Evolutionary conservation across 192 early-diverging fungal species (phyloP).

Genomic region (Backusella luteola): DNA sequence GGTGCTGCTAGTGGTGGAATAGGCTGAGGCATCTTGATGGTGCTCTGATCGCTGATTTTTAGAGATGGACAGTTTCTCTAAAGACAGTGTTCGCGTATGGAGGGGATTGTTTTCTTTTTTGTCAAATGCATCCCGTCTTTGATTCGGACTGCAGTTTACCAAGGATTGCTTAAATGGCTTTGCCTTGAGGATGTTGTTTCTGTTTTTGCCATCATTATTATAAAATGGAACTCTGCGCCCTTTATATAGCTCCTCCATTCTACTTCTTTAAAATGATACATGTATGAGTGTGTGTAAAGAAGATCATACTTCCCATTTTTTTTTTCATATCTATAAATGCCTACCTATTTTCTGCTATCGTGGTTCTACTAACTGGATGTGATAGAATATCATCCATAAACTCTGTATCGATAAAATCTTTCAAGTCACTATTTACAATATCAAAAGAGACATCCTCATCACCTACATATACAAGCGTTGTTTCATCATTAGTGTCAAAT

Average conservation of each 20-base stretch:
- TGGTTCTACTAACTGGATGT: slow-evolving; percentile 1
- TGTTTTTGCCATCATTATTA: background rate
- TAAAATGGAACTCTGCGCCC: background rate
- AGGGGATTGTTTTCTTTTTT: background rate
- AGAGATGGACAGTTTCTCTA: background rate
- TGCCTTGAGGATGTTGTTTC: background rate
- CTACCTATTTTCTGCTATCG: background rate
- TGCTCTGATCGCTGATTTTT: background rate
- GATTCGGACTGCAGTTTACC: slow-evolving; percentile 6
- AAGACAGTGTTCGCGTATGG: background rate
- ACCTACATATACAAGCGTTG: background rate
- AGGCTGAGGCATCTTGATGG: background rate
- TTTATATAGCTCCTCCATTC: background rate
- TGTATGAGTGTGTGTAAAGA: background rate
- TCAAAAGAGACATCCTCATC: slow-evolving; percentile 23
- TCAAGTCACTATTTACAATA: slow-evolving; percentile 15
- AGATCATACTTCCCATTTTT: background rate
- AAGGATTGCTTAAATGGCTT: background rate
- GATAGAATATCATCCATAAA: slow-evolving; percentile 10
- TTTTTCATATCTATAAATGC: background rate
- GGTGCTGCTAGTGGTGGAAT: background rate
- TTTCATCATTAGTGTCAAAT: background rate
- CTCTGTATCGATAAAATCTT: slow-evolving; percentile 10
- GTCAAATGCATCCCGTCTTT: slow-evolving; percentile 4
- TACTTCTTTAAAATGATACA: background rate